Conservation (phyloP, 768 basidiomycete species). For the Suillus ampliporus region DNA sequence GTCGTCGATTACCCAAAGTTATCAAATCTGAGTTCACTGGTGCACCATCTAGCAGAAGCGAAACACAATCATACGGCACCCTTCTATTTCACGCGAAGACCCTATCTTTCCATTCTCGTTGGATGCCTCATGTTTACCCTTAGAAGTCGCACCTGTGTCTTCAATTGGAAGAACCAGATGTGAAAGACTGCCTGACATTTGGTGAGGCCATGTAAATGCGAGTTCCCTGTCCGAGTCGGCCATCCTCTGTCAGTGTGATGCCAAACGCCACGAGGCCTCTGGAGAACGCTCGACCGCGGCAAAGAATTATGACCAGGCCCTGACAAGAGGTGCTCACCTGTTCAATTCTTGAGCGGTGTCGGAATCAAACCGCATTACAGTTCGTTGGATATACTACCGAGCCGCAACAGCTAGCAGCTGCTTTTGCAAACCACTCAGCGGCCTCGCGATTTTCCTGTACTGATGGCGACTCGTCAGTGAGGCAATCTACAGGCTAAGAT, state of each 20-base stretch:
- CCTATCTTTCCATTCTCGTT: not conserved
- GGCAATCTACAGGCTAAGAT: too few species aligned
- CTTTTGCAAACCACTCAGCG: too few species aligned
- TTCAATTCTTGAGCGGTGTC: not conserved
- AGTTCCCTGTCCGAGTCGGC: not conserved
- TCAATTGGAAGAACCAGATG: too few species aligned
- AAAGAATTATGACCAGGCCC: not conserved
- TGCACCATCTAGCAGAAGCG: too few species aligned
- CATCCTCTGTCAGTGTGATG: not conserved
- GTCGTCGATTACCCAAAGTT: too few species aligned
- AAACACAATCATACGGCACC: not conserved
- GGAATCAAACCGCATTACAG: not conserved
- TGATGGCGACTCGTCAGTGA: too few species aligned
- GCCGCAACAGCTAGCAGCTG: too few species aligned
- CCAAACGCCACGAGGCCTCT: not conserved
- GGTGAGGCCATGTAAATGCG: not conserved
- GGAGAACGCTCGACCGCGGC: not conserved
- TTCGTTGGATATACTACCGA: not conserved
- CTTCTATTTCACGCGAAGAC: conserved; percentile 1
- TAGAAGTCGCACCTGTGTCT: too few species aligned
- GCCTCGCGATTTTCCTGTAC: too few species aligned
- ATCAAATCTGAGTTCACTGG: too few species aligned
- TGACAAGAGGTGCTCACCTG: not conserved
- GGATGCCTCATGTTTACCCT: conserved; percentile 1
- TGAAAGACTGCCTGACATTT: not conserved